A percentile compares a stretch with the other conserved stretches of the same genome.
phyloP scores from a whole-genome alignment of 805 yeast genomes.

The Yamadazyma paraphyllophila region DNA sequence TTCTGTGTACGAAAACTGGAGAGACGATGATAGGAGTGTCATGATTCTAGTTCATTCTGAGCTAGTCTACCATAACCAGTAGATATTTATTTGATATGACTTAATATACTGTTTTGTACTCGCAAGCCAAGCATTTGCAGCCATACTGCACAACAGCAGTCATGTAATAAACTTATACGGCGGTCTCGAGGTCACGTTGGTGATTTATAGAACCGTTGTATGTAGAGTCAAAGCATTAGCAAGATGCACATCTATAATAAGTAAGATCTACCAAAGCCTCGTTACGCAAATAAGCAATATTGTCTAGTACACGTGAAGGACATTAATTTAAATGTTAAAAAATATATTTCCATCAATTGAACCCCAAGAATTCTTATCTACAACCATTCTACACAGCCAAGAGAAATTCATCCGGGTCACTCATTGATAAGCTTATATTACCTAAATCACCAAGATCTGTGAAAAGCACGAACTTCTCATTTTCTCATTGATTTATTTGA shows the following conservation, averaged over 20 bases:
- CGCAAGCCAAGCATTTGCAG: too few species aligned
- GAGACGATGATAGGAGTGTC: slow-evolving; percentile 15
- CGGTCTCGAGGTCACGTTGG: too few species aligned
- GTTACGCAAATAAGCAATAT: background rate
- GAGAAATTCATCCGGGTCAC: background rate
- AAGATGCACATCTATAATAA: too few species aligned
- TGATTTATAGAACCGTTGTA: background rate
- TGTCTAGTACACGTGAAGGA: background rate
- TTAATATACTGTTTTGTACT: too few species aligned
- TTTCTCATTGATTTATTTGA: background rate
- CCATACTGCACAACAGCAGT: too few species aligned
- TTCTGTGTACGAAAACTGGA: slow-evolving; percentile 16
- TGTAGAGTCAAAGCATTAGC: too few species aligned
- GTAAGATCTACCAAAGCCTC: background rate
- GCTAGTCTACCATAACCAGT: slow-evolving; percentile 1
- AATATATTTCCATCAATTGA: too few species aligned
- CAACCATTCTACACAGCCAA: background rate
- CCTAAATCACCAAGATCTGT: background rate
- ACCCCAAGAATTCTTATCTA: too few species aligned
- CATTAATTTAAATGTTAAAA: too few species aligned
- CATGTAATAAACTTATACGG: too few species aligned
- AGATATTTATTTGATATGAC: background rate
- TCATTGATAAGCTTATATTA: background rate
- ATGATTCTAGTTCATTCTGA: slow-evolving; percentile 19
- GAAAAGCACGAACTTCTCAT: background rate